phyloP scores from a whole-genome alignment of 257 asterid species.

The Solanum chaucha region DNA sequence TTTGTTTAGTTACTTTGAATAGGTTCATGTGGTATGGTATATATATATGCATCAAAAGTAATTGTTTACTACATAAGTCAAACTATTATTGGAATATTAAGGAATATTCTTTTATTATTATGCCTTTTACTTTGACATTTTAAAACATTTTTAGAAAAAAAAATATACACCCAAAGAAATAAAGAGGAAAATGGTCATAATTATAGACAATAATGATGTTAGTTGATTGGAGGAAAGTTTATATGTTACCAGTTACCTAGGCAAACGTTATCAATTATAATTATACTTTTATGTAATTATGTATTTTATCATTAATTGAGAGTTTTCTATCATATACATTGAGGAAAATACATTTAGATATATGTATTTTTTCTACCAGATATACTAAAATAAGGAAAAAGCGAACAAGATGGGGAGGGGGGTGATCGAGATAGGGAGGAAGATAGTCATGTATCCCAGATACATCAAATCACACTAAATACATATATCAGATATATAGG shows the following conservation, averaged over 20 bases:
- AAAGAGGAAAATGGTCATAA: background rate
- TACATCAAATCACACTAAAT: fast-evolving
- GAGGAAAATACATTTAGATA: fast-evolving
- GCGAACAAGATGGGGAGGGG: fast-evolving
- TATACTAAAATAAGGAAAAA: fast-evolving
- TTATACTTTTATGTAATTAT: too few relatives aligned
- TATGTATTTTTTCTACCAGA: too few relatives aligned
- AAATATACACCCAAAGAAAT: background rate
- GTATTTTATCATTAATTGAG: too few relatives aligned
- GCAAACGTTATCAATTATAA: too few relatives aligned
- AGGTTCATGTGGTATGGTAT: background rate
- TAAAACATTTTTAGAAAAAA: background rate
- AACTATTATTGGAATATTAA: background rate
- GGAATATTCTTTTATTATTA: background rate
- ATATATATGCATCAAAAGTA: background rate
- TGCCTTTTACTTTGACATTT: background rate
- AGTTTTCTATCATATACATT: too few relatives aligned
- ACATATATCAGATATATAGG: background rate
- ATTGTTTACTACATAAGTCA: background rate
- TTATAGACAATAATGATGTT: background rate
- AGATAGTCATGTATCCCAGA: background rate
- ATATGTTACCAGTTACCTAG: background rate
- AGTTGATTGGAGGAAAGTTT: background rate
- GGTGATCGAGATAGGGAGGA: background rate
- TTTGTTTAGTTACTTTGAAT: background rate